These are phyloP conservation scores for Ambrosia trifida DNA, from an alignment of 129 eudicot species.

Conservation along the genomic window DNA sequence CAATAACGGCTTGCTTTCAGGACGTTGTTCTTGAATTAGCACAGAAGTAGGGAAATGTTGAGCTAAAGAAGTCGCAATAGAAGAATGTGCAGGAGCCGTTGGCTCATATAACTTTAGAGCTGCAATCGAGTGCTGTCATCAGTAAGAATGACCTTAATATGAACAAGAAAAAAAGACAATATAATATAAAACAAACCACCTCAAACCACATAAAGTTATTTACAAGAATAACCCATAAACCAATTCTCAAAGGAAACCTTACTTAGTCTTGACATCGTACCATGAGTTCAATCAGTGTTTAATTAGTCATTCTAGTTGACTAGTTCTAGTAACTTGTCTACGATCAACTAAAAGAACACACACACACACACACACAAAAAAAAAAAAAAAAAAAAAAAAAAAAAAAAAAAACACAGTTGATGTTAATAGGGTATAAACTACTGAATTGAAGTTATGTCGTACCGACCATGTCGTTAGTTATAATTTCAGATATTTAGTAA, in stretches of 20 bases:
- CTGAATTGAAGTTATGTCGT: neutral
- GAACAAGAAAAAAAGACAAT: constrained; percentile 1
- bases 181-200: constrained; percentile 27
- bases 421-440: neutral
- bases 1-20: constrained; percentile 52
- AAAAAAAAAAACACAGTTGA: constrained; percentile 11
- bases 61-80: constrained; percentile 50
- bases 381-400: no score
- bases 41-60: constrained; percentile 65
- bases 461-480: neutral
- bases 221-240: constrained; percentile 19
- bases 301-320: constrained; percentile 25
- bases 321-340: constrained; percentile 18
- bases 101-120: constrained; percentile 66
- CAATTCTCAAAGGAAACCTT: constrained; percentile 20
- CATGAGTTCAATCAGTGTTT: constrained; percentile 29
- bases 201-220: constrained; percentile 24
- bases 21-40: constrained; percentile 66
- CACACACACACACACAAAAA: no score
- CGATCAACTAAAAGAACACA: constrained; percentile 21
- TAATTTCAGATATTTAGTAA: constrained; percentile 1
- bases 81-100: constrained; percentile 44
- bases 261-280: constrained; percentile 27
- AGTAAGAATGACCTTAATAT: neutral
- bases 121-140: constrained; percentile 33